Conservation (phyloP, 495 filamentous ascomycete genomes). For the Hypoxylon subgilvum region DNA sequence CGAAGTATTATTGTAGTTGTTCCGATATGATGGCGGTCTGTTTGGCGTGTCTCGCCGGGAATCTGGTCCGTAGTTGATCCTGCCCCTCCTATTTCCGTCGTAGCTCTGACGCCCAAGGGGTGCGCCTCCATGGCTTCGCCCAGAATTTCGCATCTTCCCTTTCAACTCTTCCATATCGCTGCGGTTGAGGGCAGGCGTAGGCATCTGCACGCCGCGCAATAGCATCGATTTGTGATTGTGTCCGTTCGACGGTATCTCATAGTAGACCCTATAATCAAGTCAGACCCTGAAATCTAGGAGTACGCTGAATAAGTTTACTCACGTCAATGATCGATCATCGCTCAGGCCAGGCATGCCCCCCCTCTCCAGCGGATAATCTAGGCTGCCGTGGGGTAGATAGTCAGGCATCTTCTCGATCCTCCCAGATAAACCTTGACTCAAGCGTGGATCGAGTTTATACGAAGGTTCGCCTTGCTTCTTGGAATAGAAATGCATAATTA, state of each 20-base stretch:
- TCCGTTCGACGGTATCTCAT: slow-evolving; percentile 74
- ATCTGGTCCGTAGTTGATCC: slow-evolving; percentile 52
- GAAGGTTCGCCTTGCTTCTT: slow-evolving; percentile 74
- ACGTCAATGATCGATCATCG: slow-evolving; percentile 84
- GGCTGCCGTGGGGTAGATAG: slow-evolving; percentile 74
- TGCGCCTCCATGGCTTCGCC: slow-evolving; percentile 57
- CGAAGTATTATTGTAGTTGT: slow-evolving; percentile 37
- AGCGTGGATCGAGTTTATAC: slow-evolving; percentile 71
- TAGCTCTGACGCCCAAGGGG: slow-evolving; percentile 46
- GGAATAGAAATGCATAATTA: slow-evolving; percentile 83
- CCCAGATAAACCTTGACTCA: slow-evolving; percentile 82
- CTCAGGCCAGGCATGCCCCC: slow-evolving; percentile 76
- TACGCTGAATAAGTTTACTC: slow-evolving; percentile 38
- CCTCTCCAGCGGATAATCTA: slow-evolving; percentile 64
- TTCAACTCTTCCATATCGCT: slow-evolving; percentile 74
- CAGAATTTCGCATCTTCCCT: slow-evolving; percentile 62
- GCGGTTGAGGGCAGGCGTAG: slow-evolving; percentile 69
- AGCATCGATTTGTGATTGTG: slow-evolving; percentile 92
- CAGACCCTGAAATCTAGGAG: slow-evolving; percentile 3
- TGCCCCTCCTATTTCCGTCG: slow-evolving; percentile 43
- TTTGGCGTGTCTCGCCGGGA: slow-evolving; percentile 34
- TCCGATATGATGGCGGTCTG: slow-evolving; percentile 30
- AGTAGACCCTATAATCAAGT: slow-evolving; percentile 67
- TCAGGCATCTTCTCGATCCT: slow-evolving; percentile 78
- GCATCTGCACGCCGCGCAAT: slow-evolving; percentile 78